phyloP scores from a whole-genome alignment of 768 basidiomycete species.

The Macrolepiota fuliginosa region DNA sequence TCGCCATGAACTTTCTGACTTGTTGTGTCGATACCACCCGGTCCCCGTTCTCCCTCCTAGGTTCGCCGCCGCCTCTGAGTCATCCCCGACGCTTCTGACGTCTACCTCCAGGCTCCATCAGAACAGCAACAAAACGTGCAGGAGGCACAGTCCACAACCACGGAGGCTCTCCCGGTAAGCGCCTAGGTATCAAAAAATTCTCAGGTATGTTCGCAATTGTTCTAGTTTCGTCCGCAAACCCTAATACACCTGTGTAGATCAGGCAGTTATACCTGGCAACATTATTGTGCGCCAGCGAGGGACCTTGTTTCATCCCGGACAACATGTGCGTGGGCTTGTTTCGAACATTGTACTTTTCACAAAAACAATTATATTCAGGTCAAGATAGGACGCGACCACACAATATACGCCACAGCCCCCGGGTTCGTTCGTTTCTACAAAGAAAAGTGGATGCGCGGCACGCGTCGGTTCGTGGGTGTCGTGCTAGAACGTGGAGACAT shows the following conservation, averaged over 20 bases:
- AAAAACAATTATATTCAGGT: slow-evolving; percentile 50
- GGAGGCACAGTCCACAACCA: slow-evolving; percentile 94
- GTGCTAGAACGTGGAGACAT: slow-evolving; percentile 80
- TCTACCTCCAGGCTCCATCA: slow-evolving; percentile 50
- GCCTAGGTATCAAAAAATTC: slow-evolving; percentile 95
- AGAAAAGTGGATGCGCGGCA: slow-evolving; percentile 67
- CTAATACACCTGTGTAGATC: slow-evolving; percentile 50
- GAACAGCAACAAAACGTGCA: slow-evolving; percentile 95
- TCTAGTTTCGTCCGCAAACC: not conserved
- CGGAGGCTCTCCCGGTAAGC: slow-evolving; percentile 88
- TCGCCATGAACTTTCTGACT: slow-evolving; percentile 47
- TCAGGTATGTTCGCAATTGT: slow-evolving; percentile 58
- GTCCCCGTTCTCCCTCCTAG: slow-evolving; percentile 51
- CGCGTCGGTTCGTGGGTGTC: slow-evolving; percentile 82
- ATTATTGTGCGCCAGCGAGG: slow-evolving; percentile 96
- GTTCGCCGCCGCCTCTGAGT: slow-evolving; percentile 21
- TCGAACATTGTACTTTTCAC: slow-evolving; percentile 5
- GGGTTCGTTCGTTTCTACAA: slow-evolving; percentile 96
- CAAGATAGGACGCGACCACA: slow-evolving; percentile 91
- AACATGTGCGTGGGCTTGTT: slow-evolving; percentile 60
- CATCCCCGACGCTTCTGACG: slow-evolving; percentile 2
- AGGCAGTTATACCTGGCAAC: slow-evolving; percentile 90
- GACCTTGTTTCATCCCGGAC: slow-evolving; percentile 89
- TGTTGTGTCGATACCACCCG: slow-evolving; percentile 34
- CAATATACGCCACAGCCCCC: slow-evolving; percentile 85